These are phyloP conservation scores for Microbotryum lychnidis-dioicae DNA, from an alignment of 1,284 basidiomycete genomes.

Conservation along the genomic window DNA sequence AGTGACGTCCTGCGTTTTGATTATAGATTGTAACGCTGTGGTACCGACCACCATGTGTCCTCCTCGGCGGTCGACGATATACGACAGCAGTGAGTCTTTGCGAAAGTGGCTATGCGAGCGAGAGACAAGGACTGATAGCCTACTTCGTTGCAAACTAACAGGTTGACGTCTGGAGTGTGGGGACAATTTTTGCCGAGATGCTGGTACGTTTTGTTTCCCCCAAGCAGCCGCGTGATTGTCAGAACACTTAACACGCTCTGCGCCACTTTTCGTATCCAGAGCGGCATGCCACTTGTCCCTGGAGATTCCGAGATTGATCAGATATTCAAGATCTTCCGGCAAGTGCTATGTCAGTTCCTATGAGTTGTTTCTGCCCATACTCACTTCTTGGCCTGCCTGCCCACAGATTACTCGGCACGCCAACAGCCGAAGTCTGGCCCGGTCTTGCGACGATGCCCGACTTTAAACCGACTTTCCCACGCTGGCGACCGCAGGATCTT, in stretches of 20 bases:
- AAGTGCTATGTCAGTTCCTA: slow-evolving; percentile 25
- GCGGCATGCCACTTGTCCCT: slow-evolving; percentile 67
- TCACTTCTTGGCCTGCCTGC: slow-evolving; percentile 4
- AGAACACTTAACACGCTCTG: background rate
- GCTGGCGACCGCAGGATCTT: slow-evolving; percentile 65
- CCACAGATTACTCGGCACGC: slow-evolving; percentile 78
- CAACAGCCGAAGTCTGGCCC: slow-evolving; percentile 83
- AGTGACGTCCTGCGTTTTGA: background rate
- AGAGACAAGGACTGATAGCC: background rate
- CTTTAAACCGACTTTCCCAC: slow-evolving; percentile 93
- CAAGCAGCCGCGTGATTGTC: background rate
- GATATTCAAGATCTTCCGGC: slow-evolving; percentile 99
- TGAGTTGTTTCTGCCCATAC: background rate
- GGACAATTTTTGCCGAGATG: slow-evolving; percentile 92
- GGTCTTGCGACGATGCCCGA: slow-evolving; percentile 82
- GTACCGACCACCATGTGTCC: slow-evolving; percentile 95
- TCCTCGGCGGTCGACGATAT: slow-evolving; percentile 91
- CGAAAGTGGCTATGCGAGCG: background rate
- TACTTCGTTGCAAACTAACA: slow-evolving; percentile 36
- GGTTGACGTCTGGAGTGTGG: slow-evolving; percentile 98
- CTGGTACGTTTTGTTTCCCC: slow-evolving; percentile 52
- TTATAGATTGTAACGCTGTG: slow-evolving; percentile 89
- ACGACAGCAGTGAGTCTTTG: slow-evolving; percentile 52
- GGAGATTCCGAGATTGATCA: slow-evolving; percentile 99
- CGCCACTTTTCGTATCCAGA: background rate